Percentiles rank a stretch among this genome's conserved stretches.
Evolutionary conservation across 2,329 filamentous ascomycete genomes (phyloP).

Genomic region (Fonsecaea multimorphosa): DNA sequence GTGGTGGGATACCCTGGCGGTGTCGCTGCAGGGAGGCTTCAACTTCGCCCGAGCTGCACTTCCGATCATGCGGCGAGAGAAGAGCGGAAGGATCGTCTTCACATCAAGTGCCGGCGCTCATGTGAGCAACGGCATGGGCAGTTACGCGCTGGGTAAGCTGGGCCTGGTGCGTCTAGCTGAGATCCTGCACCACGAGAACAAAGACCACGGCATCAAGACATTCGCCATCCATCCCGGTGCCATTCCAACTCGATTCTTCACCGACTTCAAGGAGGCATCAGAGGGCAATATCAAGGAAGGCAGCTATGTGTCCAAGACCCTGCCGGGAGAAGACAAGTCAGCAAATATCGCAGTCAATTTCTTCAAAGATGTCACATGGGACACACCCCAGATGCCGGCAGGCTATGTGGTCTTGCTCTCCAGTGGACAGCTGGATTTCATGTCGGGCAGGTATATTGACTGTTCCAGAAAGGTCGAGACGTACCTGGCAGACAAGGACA

Average conservation of each 20-base stretch:
- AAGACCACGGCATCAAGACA: slow-evolving; percentile 31
- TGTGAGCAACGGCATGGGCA: slow-evolving; percentile 31
- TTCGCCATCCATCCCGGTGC: slow-evolving; percentile 37
- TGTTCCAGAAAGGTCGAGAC: slow-evolving; percentile 27
- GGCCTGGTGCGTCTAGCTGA: slow-evolving; percentile 34
- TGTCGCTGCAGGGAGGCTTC: slow-evolving; percentile 35
- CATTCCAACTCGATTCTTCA: slow-evolving; percentile 35
- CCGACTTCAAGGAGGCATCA: slow-evolving; percentile 35
- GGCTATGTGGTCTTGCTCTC: slow-evolving; percentile 31
- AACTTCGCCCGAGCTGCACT: slow-evolving; percentile 34
- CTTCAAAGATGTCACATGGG: slow-evolving; percentile 29
- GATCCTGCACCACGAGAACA: slow-evolving; percentile 36
- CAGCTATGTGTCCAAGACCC: slow-evolving; percentile 30
- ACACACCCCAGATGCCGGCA: slow-evolving; percentile 35
- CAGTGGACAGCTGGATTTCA: slow-evolving; percentile 32
- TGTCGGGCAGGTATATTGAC: slow-evolving; percentile 34
- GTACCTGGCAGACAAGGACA: slow-evolving; percentile 29
- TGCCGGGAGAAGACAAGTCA: slow-evolving; percentile 30
- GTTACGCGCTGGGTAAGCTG: slow-evolving; percentile 35
- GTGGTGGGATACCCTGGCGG: slow-evolving; percentile 36
- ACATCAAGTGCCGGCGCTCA: slow-evolving; percentile 36
- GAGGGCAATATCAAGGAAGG: slow-evolving; percentile 29
- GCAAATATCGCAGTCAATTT: slow-evolving; percentile 32
- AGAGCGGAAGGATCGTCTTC: slow-evolving; percentile 34
- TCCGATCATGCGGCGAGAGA: slow-evolving; percentile 34